Base-by-base conservation (phyloP, 2,329 filamentous ascomycete genomes). In the Fusarium siculi region DNA sequence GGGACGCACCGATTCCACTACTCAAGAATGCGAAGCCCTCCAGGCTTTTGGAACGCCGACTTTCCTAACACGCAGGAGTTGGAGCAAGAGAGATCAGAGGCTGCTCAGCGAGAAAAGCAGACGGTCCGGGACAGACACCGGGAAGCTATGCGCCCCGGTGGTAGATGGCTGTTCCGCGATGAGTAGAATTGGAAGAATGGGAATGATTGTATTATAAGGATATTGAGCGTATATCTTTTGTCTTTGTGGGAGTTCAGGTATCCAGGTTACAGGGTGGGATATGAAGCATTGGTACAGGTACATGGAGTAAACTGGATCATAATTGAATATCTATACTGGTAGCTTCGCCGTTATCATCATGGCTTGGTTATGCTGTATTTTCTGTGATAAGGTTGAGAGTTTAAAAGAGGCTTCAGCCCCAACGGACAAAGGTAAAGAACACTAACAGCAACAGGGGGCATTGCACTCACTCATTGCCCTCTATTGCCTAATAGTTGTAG, bases 51-150 rank as follows among this genome's bases (percentile, higher is more conserved):
- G 96, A 88, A 93, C 60, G 88, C 92, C 4, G 96, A 97, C 75
- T 97, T 99, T 80, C 95, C 96, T 3, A 90, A 85, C 32, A 98
- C 96, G 3, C 96, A 98, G 80, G 93, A 98, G 81, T 82, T 91
- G 34, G 85, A 89, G 74, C 84, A 86, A 58, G 90, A 96, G 76
- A 88, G 88, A 64, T 86, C 87, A 67, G 90, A 91, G 78, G 93
- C 92, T 1, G 86, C 85, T n/a, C 86, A 86, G 75, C 83, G 89
- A 67, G 91, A 93, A 78, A 87, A 87, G 73, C 85, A 89, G 55
- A 87, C 89, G 63, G 86, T 98, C 4, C 87, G 91, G 73, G 91
- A 93, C 77, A 89, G 95, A 78, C 93, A 94, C 82, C 87, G 91
- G 55, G 95, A 98, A 79, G 95, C 96, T 3, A 93, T 94, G 89